Evolutionary conservation across 352 stramenopile species (phyloP), one percentile per base, ranked within the genome.

Genomic region (Globisporangium nunn): DNA sequence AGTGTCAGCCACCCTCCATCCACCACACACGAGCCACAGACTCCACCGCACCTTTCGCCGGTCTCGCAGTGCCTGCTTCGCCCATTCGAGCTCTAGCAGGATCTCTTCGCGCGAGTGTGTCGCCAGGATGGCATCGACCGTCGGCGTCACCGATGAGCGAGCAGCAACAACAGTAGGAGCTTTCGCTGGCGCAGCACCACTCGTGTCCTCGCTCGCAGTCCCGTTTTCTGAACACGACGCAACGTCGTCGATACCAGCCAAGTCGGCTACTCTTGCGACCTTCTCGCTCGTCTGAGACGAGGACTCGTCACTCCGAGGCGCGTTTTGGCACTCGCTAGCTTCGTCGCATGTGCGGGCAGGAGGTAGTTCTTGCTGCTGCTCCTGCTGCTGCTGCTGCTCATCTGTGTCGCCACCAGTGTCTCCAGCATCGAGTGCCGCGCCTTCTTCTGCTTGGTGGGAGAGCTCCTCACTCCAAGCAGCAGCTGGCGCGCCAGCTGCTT

Each of bases 1-100:
- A 37, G 37, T 18, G 18, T 50, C n/a, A 49, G 45, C 30, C 29
- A 33, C 12, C n/a, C 5, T n/a, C n/a, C 3, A 4, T 23, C 33
- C 17, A n/a, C 10, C 29, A 10, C 30, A 71, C 72, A 67, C 58
- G 5, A 62, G 23, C 23, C 23, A 23, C 23, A 23, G 23, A 23
- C 23, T 23, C 23, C 23, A 23, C 23, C 59, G 6, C 46, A 81
- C 71, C 64, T 75, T 77, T 66, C 74, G 58, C 17, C 75, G 66
- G 18, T 85, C 68, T 28, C 64, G 64, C 39, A 86, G 58, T 29
- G 75, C 74, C 37, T 80, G 66, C 17, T 60, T 61, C 35, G 71
- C 62, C 75, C 75, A 88, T 56, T 73, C 50, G n/a, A 88, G 64
- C 64, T 88, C 78, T 18, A 73, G 53, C 30, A 67, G 40, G n/a